Percentiles rank a stretch among this genome's conserved stretches.
Evolutionary conservation across 345 rosid genomes (phyloP).

Genomic region (Gossypium thurberi): DNA sequence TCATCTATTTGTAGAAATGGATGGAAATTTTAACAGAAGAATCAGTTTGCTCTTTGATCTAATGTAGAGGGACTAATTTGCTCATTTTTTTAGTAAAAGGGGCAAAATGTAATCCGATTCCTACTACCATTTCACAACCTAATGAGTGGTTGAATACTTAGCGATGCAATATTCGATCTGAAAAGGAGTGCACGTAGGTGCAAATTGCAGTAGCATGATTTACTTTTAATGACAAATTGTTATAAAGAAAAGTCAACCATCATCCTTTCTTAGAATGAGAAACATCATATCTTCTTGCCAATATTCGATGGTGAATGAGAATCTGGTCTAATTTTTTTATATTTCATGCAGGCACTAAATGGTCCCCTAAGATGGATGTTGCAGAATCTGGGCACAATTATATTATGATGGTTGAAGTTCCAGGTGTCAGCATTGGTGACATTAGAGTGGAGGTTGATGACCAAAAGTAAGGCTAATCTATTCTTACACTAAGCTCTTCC

Average conservation of each 20-base stretch:
- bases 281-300: neutral
- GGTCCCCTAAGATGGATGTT: constrained; percentile 67
- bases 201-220: neutral
- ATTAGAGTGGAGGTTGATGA: constrained; percentile 70
- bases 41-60: too few species aligned
- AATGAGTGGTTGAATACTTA: neutral
- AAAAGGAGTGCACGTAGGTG: neutral
- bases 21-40: too few species aligned
- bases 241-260: neutral
- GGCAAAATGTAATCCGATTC: too few species aligned
- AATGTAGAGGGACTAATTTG: too few species aligned
- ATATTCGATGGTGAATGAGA: neutral
- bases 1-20: too few species aligned
- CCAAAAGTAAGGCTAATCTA: constrained; percentile 31
- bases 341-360: constrained; percentile 34
- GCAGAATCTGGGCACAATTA: constrained; percentile 43
- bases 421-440: constrained; percentile 56
- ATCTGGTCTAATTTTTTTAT: neutral
- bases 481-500: neutral
- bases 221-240: neutral
- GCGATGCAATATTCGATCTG: too few species aligned
- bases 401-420: constrained; percentile 57
- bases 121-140: too few species aligned
- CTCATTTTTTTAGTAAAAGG: too few species aligned
- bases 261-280: neutral